A percentile compares a stretch with the other conserved stretches of the same genome.
These are phyloP conservation scores for Cokeromyces recurvatus DNA, from an alignment of 371 early-diverging fungal species.

Conservation along the genomic window DNA sequence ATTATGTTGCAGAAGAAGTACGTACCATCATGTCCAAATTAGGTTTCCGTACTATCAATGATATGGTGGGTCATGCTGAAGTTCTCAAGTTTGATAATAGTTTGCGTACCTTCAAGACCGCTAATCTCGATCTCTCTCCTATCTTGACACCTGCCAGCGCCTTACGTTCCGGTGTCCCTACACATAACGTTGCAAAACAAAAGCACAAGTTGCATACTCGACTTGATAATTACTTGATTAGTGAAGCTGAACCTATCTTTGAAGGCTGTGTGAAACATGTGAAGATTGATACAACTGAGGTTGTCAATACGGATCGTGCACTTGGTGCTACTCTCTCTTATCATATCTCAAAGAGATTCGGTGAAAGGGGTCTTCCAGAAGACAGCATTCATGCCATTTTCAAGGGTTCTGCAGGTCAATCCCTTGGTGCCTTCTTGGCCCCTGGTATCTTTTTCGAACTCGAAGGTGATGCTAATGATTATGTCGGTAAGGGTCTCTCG, in stretches of 20 bases:
- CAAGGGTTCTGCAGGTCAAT: constrained; percentile 94
- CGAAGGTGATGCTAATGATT: constrained; percentile 97
- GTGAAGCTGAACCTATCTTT: constrained; percentile 72
- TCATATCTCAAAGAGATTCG: constrained; percentile 75
- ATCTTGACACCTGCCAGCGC: constrained; percentile 85
- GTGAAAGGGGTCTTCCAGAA: constrained; percentile 80
- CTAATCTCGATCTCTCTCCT: constrained; percentile 77
- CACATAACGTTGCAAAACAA: constrained; percentile 73
- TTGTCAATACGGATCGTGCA: constrained; percentile 94
- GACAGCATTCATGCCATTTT: constrained; percentile 82
- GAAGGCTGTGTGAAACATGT: constrained; percentile 48
- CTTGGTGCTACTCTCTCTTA: constrained; percentile 88
- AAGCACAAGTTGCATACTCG: constrained; percentile 82
- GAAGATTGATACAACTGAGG: constrained; percentile 50
- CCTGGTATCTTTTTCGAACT: constrained; percentile 86
- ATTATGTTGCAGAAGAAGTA: constrained; percentile 92
- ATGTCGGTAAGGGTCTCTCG: constrained; percentile 96
- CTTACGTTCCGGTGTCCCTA: constrained; percentile 84
- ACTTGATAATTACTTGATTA: constrained; percentile 79
- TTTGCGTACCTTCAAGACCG: constrained; percentile 77
- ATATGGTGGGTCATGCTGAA: constrained; percentile 94
- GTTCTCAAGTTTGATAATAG: constrained; percentile 68
- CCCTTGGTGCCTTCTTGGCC: constrained; percentile 92
- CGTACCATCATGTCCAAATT: constrained; percentile 89
- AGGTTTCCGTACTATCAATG: constrained; percentile 87